Base-by-base conservation (phyloP, 2,329 filamentous ascomycete species). In the Claviceps digitariae region DNA sequence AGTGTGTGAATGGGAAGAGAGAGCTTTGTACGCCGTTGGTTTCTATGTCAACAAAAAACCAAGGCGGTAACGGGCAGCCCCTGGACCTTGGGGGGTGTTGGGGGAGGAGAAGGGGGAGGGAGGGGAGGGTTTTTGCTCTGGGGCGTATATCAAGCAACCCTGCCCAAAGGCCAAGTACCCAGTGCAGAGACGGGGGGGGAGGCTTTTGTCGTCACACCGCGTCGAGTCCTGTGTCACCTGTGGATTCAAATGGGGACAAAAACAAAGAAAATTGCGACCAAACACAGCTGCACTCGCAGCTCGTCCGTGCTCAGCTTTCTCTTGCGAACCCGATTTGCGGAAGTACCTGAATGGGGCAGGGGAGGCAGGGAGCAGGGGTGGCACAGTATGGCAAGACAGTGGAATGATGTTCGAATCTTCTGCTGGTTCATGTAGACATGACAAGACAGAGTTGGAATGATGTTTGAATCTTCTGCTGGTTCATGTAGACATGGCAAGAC, bases 21-120 rank as follows among this genome's bases (percentile, higher is more conserved):
- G n/a, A n/a, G n/a, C n/a, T n/a, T 48, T 54, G 54, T 48, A 48
- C 21, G 31, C 48, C 3, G 20, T 45, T 17, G 27, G 57, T 60
- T 57, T 60, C 60, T 58, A 44, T 54, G 61, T 58, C 61, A 63
- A 63, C 61, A 54, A 50, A 52, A 43, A n/a, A n/a, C n/a, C 40
- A 38, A 46, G 56, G 46, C 34, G 53, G 55, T 43, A 45, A 50
- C 57, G 15, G 54, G 50, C 43, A 29, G 48, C 58, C 59, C 59
- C 59, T 62, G 59, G 58, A 58, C 45, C 55, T 54, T 38, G 59
- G 56, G 56, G 56, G 8, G 4, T 13, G 50, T 48, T 20, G 12
- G 38, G 47, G 43, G 45, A 44, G 31, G 23, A 8, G 41, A 23
- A 8, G 34, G 13, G 34, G 13, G 3, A 38, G 34, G 34, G 34